A percentile compares a stretch with the other conserved stretches of the same genome.
Evolutionary conservation across 768 basidiomycete genomes (phyloP).

Genomic region (Porphyrellus cyaneotinctus): DNA sequence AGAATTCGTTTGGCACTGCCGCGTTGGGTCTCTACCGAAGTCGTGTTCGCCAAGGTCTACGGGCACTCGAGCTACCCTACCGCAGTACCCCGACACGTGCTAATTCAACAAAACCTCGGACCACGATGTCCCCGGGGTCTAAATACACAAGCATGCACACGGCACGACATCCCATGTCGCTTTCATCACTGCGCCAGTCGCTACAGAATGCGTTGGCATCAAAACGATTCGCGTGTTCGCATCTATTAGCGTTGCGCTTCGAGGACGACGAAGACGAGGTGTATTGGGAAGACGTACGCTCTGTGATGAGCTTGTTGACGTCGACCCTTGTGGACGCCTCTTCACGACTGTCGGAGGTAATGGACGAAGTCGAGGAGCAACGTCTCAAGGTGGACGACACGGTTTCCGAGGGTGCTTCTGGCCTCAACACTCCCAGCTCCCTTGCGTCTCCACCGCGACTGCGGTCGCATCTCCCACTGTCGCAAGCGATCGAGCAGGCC

Average conservation of each 20-base stretch:
- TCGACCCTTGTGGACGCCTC: slow-evolving; percentile 64
- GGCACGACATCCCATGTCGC: slow-evolving; percentile 60
- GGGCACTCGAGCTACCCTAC: slow-evolving; percentile 40
- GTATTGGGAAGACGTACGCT: slow-evolving; percentile 84
- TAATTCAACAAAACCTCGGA: slow-evolving; percentile 15
- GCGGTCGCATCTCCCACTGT: slow-evolving; percentile 13
- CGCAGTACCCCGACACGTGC: slow-evolving; percentile 11
- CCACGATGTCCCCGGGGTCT: slow-evolving; percentile 44
- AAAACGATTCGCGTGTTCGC: slow-evolving; percentile 74
- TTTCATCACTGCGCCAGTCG: slow-evolving; percentile 56
- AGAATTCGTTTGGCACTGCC: slow-evolving; percentile 52
- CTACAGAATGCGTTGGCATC: slow-evolving; percentile 66
- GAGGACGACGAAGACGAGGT: slow-evolving; percentile 65
- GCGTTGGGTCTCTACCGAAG: slow-evolving; percentile 59
- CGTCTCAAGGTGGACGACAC: slow-evolving; percentile 47
- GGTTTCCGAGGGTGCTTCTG: slow-evolving; percentile 25
- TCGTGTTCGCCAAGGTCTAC: slow-evolving; percentile 47
- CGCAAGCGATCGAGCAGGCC: slow-evolving; percentile 10
- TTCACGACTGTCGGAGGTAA: slow-evolving; percentile 54
- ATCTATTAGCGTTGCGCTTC: slow-evolving; percentile 77
- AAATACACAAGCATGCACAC: slow-evolving; percentile 61
- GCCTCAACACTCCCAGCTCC: slow-evolving; percentile 14
- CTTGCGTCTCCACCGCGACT: slow-evolving; percentile 16
- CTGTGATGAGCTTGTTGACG: slow-evolving; percentile 67
- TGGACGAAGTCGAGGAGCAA: slow-evolving; percentile 56